phyloP scores from a whole-genome alignment of 2,329 filamentous ascomycete species.

The Penicillium olsonii region DNA sequence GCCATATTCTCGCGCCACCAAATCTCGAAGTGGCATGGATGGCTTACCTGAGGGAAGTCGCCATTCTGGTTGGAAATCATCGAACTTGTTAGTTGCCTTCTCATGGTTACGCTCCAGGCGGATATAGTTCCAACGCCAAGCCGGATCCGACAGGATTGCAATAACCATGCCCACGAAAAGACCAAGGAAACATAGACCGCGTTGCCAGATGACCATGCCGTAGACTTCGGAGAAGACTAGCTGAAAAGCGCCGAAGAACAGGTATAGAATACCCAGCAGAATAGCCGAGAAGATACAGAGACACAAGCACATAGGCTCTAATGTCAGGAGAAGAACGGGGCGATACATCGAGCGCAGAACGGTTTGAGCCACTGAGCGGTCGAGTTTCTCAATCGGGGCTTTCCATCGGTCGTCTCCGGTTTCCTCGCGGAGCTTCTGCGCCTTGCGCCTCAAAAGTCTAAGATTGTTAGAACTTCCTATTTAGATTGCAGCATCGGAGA shows the following conservation, averaged over 20 bases:
- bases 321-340: constrained; percentile 75
- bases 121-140: constrained; percentile 49
- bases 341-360: constrained; percentile 60
- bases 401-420: constrained; percentile 77
- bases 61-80: constrained; percentile 78
- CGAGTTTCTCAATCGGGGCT: constrained; percentile 73
- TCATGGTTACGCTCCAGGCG: constrained; percentile 44
- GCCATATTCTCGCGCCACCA: background rate
- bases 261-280: constrained; percentile 82
- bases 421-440: constrained; percentile 66
- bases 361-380: constrained; percentile 66
- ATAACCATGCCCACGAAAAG: constrained; percentile 51
- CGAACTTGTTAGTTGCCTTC: constrained; percentile 31
- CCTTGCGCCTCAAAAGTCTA: constrained; percentile 69
- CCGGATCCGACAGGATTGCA: constrained; percentile 47
- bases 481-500: background rate
- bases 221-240: constrained; percentile 75
- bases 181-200: constrained; percentile 73
- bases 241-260: constrained; percentile 88
- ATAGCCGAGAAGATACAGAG: constrained; percentile 82
- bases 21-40: background rate
- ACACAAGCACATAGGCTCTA: constrained; percentile 82
- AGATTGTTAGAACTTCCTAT: constrained; percentile 45
- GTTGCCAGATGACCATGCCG: constrained; percentile 75
- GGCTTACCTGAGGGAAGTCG: constrained; percentile 68